These are phyloP conservation scores for Podospora bellae-mahoneyi DNA, from an alignment of 495 filamentous ascomycete species.

Conservation along the genomic window DNA sequence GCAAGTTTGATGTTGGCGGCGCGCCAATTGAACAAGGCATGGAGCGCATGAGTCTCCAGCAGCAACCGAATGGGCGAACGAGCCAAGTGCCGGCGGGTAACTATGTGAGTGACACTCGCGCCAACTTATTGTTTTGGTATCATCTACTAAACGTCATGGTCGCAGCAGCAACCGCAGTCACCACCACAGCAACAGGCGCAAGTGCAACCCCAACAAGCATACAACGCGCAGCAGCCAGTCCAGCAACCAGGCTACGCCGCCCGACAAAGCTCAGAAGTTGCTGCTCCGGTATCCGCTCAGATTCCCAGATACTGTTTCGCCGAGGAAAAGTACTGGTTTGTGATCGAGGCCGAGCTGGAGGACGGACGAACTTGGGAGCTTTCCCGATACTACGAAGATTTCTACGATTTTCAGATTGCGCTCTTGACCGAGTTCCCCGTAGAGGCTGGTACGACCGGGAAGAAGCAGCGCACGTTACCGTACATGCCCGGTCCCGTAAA, in stretches of 20 bases:
- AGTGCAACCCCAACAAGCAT: constrained; percentile 16
- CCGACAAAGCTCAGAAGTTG: constrained; percentile 45
- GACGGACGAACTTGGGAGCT: constrained; percentile 91
- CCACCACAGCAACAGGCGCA: constrained; percentile 33
- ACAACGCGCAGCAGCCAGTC: constrained; percentile 24
- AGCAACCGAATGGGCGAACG: constrained; percentile 37
- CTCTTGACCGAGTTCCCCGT: constrained; percentile 90
- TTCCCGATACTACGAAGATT: constrained; percentile 92
- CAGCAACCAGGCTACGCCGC: constrained; percentile 32
- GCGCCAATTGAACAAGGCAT: constrained; percentile 62
- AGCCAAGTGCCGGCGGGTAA: constrained; percentile 43
- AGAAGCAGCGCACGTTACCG: constrained; percentile 76
- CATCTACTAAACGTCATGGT: constrained; percentile 9
- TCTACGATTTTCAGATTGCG: constrained; percentile 97
- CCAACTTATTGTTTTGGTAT: neutral
- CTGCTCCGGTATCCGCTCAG: constrained; percentile 63
- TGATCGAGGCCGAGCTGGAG: constrained; percentile 87
- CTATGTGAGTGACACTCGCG: constrained; percentile 36
- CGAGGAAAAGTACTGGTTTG: constrained; percentile 98
- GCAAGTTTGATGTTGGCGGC: constrained; percentile 71
- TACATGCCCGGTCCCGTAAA: constrained; percentile 99
- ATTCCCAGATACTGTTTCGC: constrained; percentile 95
- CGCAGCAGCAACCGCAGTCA: constrained; percentile 23
- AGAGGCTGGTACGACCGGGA: constrained; percentile 80
- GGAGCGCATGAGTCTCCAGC: constrained; percentile 73